These are phyloP conservation scores for Tolypocladium nubicola DNA, from an alignment of 2,329 filamentous ascomycete genomes.

Conservation along the genomic window DNA sequence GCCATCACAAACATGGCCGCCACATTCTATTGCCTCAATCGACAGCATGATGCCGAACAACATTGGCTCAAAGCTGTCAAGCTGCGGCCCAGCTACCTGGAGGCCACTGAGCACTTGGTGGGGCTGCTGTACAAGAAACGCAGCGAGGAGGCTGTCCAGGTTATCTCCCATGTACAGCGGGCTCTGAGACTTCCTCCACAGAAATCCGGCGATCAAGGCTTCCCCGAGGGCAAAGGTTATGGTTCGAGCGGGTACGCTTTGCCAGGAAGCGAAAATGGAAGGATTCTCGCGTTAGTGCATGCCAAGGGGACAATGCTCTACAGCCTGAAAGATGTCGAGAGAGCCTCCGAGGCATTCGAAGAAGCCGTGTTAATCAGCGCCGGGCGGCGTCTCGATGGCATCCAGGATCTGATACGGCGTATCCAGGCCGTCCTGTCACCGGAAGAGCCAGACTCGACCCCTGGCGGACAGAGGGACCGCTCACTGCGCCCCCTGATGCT, in stretches of 20 bases:
- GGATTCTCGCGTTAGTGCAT: constrained; percentile 87
- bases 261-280: constrained; percentile 77
- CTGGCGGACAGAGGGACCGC: constrained; percentile 2
- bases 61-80: constrained; percentile 81
- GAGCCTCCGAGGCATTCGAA: constrained; percentile 82
- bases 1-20: constrained; percentile 90
- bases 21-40: constrained; percentile 72
- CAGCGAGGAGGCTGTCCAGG: constrained; percentile 71
- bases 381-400: constrained; percentile 57
- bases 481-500: constrained; percentile 54
- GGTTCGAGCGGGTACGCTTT: constrained; percentile 61
- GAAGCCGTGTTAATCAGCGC: constrained; percentile 86
- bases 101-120: constrained; percentile 90
- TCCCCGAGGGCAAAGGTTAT: constrained; percentile 14
- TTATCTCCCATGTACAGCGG: constrained; percentile 77
- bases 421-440: constrained; percentile 61
- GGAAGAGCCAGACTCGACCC: constrained; percentile 5
- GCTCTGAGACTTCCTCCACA: constrained; percentile 33
- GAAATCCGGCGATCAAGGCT: constrained; percentile 5
- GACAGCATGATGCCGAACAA: constrained; percentile 72
- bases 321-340: constrained; percentile 68
- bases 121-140: constrained; percentile 78
- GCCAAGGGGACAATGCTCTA: constrained; percentile 99
- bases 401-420: constrained; percentile 67
- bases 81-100: constrained; percentile 77